These are phyloP conservation scores for Podaxis sp. DNA, from an alignment of 768 basidiomycete species.

Conservation along the genomic window DNA sequence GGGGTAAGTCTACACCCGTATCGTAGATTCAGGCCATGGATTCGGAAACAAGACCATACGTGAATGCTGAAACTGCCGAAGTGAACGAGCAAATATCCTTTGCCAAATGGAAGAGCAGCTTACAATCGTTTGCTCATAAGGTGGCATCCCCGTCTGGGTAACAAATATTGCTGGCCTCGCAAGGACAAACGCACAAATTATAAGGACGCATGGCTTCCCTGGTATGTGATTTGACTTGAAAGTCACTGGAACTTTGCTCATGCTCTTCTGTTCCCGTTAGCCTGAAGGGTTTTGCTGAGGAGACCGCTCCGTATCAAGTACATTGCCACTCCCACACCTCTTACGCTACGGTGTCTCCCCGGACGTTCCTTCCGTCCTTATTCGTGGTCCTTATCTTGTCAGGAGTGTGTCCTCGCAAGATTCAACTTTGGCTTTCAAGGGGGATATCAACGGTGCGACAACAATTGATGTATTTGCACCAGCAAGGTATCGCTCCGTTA, in stretches of 20 bases:
- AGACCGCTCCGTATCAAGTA: constrained; percentile 29
- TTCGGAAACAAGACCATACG: constrained; percentile 30
- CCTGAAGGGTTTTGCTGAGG: constrained; percentile 24
- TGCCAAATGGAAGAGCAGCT: background rate
- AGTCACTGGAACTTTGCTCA: background rate
- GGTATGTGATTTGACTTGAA: constrained; percentile 17
- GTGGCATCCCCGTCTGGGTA: constrained; percentile 46
- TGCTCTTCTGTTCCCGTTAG: constrained; percentile 10
- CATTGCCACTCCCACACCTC: constrained; percentile 22
- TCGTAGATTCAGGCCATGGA: background rate
- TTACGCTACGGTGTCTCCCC: constrained; percentile 25
- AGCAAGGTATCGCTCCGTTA: constrained; percentile 33
- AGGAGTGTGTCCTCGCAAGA: constrained; percentile 24
- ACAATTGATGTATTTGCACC: constrained; percentile 53
- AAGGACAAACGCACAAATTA: constrained; percentile 58
- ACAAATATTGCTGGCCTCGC: constrained; percentile 46
- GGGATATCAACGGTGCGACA: constrained; percentile 52
- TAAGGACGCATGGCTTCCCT: constrained; percentile 45
- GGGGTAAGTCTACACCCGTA: constrained; percentile 33
- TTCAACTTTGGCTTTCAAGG: constrained; percentile 27
- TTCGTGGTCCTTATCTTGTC: constrained; percentile 31
- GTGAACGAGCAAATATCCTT: constrained; percentile 22
- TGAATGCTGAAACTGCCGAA: constrained; percentile 69
- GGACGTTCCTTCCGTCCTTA: constrained; percentile 23
- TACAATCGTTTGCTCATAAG: constrained; percentile 10